Base-by-base conservation (phyloP, 1,139 yeast species). In the Pneumocystis carinii region DNA sequence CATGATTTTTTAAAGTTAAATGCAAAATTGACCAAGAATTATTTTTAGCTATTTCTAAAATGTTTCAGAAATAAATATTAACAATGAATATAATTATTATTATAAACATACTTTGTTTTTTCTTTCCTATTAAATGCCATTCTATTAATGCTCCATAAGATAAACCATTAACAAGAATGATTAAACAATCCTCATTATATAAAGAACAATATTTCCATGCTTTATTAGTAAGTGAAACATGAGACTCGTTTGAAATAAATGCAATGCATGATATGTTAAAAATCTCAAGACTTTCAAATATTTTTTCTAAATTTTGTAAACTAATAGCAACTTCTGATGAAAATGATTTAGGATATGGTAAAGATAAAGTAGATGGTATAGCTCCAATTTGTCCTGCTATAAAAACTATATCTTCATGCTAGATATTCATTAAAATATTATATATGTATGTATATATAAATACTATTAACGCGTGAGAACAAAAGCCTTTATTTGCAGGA, bases 401-500 rank as follows among this genome's bases (percentile, higher is more conserved):
- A 58, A 83, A 80, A 0, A 87, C 83, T 38, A 80, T 78, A 19
- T 74, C 75, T 7, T 72, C 72, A 63, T 78, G 81, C 62, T 58
- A 29, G 2, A 24, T 24, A 14, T 38, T 29, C 7, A 38, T 38
- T 27, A 39, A 32, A 58, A 39, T 27, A 27, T 24, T 14, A 5
- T 38, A 12, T 27, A 39, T 38, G 6, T 58, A 19, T 57, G 6
- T 24, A 48, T 15, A 15, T 37, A 48, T 24, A 48, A 24, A 48
- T 48, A 48, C 55, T 12, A 82, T 76, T 14, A 84, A 81, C 0
- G 92, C 82, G 73, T 92, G 98, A 0, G 98, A 90, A 72, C 92
- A 92, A 0, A 98, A 98, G 0, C 98, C 98, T 64, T 92, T 92
- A 69, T 92, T 92, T 60, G 95, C 94, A 0, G 98, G 98, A 0